Evolutionary conservation across 495 filamentous ascomycete genomes (phyloP), one percentile per base, ranked within the genome.

Genomic region (Patellaria atrata): DNA sequence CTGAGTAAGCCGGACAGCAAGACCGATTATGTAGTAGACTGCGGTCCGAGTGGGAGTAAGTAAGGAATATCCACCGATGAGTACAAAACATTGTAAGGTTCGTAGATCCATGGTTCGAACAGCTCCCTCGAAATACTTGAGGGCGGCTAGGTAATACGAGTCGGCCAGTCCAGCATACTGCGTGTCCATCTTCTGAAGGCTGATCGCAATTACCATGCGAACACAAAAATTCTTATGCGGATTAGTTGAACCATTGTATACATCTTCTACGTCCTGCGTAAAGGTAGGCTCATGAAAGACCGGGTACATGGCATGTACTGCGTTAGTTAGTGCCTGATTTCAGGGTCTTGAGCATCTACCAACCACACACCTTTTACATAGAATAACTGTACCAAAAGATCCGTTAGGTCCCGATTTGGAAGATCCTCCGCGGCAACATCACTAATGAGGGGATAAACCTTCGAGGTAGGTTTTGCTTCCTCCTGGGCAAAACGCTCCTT

Each of bases 31-130:
- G 62, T 91, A 93, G 54, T 92, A 96, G 24, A 76, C 77, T 13
- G 87, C 82, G 15, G 84, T 91, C 29, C 82, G 63, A 0, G 85
- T 94, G 3, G 87, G 85, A 3, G 86, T 94, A 24, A 94, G 57
- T 23, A 94, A 63, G 7, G 87, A 93, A 59, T 96, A 96, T 50
- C 87, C 82, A 13, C 73, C 82, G 55, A 94, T 84, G 9, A 96
- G 54, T 0, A 77, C 68, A 27, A 92, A 70, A 44, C 85, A 93
- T 55, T 96, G 87, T n/a, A 96, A 59, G 0, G 87, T 85, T 47
- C 71, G 77, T 11, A 93, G 51, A 48, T 94, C 79, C 66, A 86
- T 91, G 10, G 72, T 69, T 38, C 73, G 69, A 23, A 94, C 62
- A 9, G 85, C 72, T 1, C 67, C 68, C 45, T 94, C 82, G 28